Base-by-base conservation (phyloP, 2,329 filamentous ascomycete species). In the Curvularia sp. region DNA sequence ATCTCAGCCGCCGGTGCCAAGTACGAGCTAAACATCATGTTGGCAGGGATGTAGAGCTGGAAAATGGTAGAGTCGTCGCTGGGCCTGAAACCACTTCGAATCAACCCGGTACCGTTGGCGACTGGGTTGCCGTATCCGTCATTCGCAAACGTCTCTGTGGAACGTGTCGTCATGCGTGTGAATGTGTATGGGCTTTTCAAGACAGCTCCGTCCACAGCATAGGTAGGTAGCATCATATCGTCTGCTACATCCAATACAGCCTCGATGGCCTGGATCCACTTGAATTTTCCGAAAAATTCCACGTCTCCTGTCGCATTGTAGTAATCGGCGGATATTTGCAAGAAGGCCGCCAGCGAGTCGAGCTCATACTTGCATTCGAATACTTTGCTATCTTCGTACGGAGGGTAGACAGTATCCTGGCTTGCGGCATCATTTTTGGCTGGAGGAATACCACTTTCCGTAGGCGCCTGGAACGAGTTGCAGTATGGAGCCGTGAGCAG, bases 1-100 rank as follows among this genome's bases (percentile, higher is more conserved):
- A 88, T 86, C 5, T 79, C 72, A 15, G 81, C 79, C 0, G 84
- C 78, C 0, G 81, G 79, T 10, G 79, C 78, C 3, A 93, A 82
- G 66, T 87, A 90, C 22, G 84, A 79, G 31, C 88, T 82, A 64
- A 92, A 88, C 89, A 92, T 91, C 89, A 92, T 92, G 54, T 84
- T 85, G 53, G 79, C 74, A 0, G 81, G 81, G 22, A 83, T 80
- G 68, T 81, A 80, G 49, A 81, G 72, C 62, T 83, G 81, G 61
- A 76, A 83, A 49, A 83, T 82, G 6, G 81, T 83, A 0, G 79
- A 66, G 64, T 84, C 82, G 62, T 84, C 82, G 28, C 79, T 81
- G 3, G 82, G 82, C 10, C 82, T 75, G 71, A 84, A 84, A 12
- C 79, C 81, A 4, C 79, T 81, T 39, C 82, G 75, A 53, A 84